phyloP scores from a whole-genome alignment of 352 stramenopile genomes.

The Phytophthora aleatoria region DNA sequence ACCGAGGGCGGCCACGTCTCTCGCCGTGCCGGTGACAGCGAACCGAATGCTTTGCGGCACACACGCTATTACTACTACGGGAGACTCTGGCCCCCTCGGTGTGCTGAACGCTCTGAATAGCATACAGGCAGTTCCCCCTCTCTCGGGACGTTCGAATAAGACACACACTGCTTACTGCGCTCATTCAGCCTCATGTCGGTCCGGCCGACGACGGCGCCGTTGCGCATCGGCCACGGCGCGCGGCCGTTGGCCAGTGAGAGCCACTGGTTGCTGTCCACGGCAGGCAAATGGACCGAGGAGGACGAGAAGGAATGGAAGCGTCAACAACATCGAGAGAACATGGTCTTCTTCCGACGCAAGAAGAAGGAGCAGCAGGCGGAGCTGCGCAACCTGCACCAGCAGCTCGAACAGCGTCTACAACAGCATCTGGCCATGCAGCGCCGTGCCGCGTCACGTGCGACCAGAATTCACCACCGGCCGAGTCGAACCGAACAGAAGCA shows the following conservation, averaged over 20 bases:
- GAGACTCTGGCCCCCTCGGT: not conserved
- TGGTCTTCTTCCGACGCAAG: constrained; percentile 56
- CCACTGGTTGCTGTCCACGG: constrained; percentile 51
- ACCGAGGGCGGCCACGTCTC: constrained; percentile 3
- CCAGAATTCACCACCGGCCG: constrained; percentile 1
- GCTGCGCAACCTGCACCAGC: constrained; percentile 41
- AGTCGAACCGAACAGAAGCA: constrained; percentile 16
- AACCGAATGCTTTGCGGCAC: constrained; percentile 13
- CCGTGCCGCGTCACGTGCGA: constrained; percentile 25
- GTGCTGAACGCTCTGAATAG: constrained; percentile 19
- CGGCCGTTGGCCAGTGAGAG: constrained; percentile 39
- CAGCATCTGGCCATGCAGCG: constrained; percentile 46
- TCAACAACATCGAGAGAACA: constrained; percentile 55
- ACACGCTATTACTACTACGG: not conserved
- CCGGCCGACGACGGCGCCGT: constrained; percentile 15
- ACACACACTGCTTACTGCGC: not conserved
- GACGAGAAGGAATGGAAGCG: constrained; percentile 59
- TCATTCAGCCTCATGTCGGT: constrained; percentile 11
- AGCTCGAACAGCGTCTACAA: constrained; percentile 41
- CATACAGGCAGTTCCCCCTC: constrained; percentile 16
- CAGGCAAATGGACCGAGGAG: constrained; percentile 49
- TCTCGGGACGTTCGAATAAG: constrained; percentile 4
- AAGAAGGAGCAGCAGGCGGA: constrained; percentile 54
- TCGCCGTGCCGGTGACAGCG: constrained; percentile 4
- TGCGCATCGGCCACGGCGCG: constrained; percentile 29